Evolutionary conservation across 2,329 filamentous ascomycete genomes (phyloP).

Genomic region (Aspergillus viridinutans): DNA sequence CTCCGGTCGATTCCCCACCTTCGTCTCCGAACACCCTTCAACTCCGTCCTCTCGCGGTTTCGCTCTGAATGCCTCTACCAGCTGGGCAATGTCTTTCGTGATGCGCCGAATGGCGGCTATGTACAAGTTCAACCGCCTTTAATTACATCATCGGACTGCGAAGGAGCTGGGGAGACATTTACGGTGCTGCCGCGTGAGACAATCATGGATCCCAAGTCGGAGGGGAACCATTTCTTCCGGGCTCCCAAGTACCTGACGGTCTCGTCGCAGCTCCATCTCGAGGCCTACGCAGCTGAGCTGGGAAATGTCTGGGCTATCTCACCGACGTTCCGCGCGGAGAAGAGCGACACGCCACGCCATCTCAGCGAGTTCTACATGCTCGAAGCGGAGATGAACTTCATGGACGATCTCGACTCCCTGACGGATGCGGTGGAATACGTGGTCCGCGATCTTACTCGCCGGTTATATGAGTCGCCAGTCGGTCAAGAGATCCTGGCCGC

Average conservation of each 20-base stretch:
- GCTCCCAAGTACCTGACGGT: constrained; percentile 92
- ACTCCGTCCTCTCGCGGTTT: constrained; percentile 74
- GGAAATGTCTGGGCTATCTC: constrained; percentile 92
- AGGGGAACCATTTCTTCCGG: constrained; percentile 67
- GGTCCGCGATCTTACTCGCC: constrained; percentile 56
- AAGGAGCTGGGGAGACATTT: constrained; percentile 94
- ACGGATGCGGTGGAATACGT: constrained; percentile 79
- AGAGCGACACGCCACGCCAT: constrained; percentile 88
- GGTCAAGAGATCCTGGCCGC: constrained; percentile 54
- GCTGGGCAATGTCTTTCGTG: constrained; percentile 70
- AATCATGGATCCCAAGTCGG: constrained; percentile 22
- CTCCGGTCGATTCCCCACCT: constrained; percentile 85
- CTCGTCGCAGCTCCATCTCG: constrained; percentile 88
- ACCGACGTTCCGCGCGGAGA: constrained; percentile 89
- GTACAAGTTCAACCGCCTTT: constrained; percentile 80
- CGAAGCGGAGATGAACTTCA: constrained; percentile 83
- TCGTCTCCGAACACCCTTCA: constrained; percentile 73
- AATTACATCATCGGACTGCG: constrained; percentile 94
- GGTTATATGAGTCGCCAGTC: constrained; percentile 48
- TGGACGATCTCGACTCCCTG: constrained; percentile 63
- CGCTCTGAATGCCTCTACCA: constrained; percentile 74
- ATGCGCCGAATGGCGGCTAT: constrained; percentile 55
- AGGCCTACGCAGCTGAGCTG: constrained; percentile 82
- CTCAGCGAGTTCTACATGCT: constrained; percentile 99
- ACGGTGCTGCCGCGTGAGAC: constrained; percentile 53